Conservation (phyloP, 495 filamentous ascomycete species). For the Lophiotrema nucula region DNA sequence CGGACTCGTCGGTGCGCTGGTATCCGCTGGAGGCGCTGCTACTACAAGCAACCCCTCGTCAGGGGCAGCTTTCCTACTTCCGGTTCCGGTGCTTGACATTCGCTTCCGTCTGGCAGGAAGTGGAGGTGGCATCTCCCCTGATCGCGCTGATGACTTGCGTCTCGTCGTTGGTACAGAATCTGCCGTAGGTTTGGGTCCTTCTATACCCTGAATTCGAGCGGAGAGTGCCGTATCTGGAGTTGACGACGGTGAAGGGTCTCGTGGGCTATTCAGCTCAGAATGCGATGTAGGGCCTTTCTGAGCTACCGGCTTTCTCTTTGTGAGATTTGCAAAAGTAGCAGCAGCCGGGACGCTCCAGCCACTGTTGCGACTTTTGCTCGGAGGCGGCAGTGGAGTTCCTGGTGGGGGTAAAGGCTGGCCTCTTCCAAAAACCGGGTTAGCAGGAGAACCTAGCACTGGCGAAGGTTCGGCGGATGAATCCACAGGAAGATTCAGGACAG, state of each 20-base stretch:
- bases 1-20: neutral
- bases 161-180: neutral
- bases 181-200: neutral
- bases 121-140: neutral
- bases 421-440: slow-evolving; percentile 16
- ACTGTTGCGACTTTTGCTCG: slow-evolving; percentile 1
- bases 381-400: slow-evolving; percentile 11
- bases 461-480: neutral
- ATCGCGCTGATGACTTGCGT: neutral
- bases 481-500: neutral
- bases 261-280: neutral
- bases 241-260: neutral
- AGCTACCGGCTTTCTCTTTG: neutral
- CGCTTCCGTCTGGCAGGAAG: neutral
- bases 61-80: neutral
- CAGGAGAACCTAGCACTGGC: neutral
- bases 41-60: neutral
- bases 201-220: neutral
- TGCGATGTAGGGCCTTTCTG: neutral
- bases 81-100: neutral
- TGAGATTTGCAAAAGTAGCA: neutral
- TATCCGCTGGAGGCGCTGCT: neutral
- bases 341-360: slow-evolving; percentile 8
- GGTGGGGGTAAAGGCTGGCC: slow-evolving; percentile 21
- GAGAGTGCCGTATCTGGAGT: neutral